Evolutionary conservation across 192 early-diverging fungal genomes (phyloP).

Genomic region (Backusella westeae): DNA sequence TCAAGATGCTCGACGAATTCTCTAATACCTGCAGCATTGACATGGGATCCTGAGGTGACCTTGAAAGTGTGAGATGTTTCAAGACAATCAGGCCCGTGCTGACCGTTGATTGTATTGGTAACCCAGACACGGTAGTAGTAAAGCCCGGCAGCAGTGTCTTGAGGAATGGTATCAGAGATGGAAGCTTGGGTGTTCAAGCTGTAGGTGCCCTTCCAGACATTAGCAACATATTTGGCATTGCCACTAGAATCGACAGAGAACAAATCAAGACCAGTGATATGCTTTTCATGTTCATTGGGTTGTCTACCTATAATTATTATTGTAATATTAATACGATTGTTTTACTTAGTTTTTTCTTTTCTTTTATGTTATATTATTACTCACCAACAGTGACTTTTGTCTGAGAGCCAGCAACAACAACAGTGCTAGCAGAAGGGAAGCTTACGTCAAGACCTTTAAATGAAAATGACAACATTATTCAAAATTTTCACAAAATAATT

Average conservation of each 20-base stretch:
- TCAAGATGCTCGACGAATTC: conserved; percentile 14
- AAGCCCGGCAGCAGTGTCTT: conserved; percentile 25
- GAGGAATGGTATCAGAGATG: conserved; percentile 20
- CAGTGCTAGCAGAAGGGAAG: conserved; percentile 8
- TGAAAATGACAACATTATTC: no score
- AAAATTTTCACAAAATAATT: no score
- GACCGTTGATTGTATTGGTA: conserved; percentile 27
- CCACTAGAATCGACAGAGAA: conserved; percentile 23
- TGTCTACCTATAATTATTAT: conserved; percentile 8
- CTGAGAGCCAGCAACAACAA: conserved; percentile 14
- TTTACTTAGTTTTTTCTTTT: not conserved
- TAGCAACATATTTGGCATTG: conserved; percentile 27
- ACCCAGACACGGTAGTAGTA: conserved; percentile 42
- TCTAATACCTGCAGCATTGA: conserved; percentile 20
- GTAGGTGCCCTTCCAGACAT: conserved; percentile 30
- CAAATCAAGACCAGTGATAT: conserved; percentile 34
- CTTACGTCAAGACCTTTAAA: conserved; percentile 16
- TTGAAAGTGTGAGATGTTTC: conserved; percentile 35
- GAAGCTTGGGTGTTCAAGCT: conserved; percentile 22
- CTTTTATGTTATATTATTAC: not conserved
- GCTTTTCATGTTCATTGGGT: conserved; percentile 15
- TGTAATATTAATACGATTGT: not conserved
- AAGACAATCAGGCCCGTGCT: conserved; percentile 35
- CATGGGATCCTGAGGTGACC: conserved; percentile 23
- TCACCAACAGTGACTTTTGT: conserved; percentile 31